Percentiles rank a stretch among this genome's conserved stretches.
These are phyloP conservation scores for Nowakowskiella sp. DNA, from an alignment of 192 early-diverging fungal species.

Conservation along the genomic window DNA sequence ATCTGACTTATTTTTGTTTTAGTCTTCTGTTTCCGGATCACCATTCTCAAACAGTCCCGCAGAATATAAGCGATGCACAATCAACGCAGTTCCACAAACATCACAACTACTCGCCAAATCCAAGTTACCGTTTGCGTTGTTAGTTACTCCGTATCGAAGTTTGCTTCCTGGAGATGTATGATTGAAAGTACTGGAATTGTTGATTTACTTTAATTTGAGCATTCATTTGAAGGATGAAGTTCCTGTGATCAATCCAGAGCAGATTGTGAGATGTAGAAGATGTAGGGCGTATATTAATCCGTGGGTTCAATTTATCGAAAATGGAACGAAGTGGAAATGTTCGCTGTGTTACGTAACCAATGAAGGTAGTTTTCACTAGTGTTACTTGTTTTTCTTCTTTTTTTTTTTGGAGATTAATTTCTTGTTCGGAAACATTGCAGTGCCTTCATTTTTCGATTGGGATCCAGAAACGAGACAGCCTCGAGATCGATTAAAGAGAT, in stretches of 20 bases:
- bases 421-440: slow-evolving; percentile 13
- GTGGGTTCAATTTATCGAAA: slow-evolving; percentile 90
- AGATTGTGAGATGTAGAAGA: slow-evolving; percentile 87
- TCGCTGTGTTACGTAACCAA: slow-evolving; percentile 90
- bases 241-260: slow-evolving; percentile 78
- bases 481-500: slow-evolving; percentile 76
- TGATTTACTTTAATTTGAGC: neutral
- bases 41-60: slow-evolving; percentile 58
- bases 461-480: slow-evolving; percentile 64
- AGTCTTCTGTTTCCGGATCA: slow-evolving; percentile 36
- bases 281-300: slow-evolving; percentile 97
- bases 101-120: slow-evolving; percentile 77
- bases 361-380: slow-evolving; percentile 50
- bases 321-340: slow-evolving; percentile 93
- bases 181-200: neutral
- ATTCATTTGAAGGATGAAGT: slow-evolving; percentile 53
- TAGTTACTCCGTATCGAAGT: slow-evolving; percentile 82
- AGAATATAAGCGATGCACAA: slow-evolving; percentile 79
- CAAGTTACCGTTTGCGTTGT: slow-evolving; percentile 78
- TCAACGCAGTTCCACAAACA: slow-evolving; percentile 83
- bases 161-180: slow-evolving; percentile 64
- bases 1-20: neutral
- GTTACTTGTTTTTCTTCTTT: slow-evolving; percentile 1
- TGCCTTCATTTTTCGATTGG: slow-evolving; percentile 50
- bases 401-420: too few species aligned